Evolutionary conservation across 1,139 yeast genomes (phyloP).

Genomic region (Saccharomyces hybrid): DNA sequence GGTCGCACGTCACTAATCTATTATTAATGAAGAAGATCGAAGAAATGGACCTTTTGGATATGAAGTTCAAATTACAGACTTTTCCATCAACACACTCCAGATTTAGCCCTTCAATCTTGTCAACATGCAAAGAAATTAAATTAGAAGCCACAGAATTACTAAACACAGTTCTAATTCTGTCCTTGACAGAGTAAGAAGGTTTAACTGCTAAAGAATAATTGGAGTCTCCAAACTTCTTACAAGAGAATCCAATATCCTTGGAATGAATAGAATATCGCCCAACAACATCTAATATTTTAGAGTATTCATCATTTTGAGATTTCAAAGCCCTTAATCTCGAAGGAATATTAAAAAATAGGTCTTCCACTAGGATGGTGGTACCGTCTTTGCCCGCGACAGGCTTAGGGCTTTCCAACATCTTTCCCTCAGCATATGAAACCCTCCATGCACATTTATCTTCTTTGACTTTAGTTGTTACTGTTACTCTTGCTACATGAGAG

Average conservation of each 20-base stretch:
- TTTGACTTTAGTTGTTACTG: slow-evolving; percentile 68
- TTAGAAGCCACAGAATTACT: slow-evolving; percentile 68
- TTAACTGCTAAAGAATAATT: slow-evolving; percentile 53
- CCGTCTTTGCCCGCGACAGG: slow-evolving; percentile 87
- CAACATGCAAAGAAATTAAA: slow-evolving; percentile 25
- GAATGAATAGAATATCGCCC: slow-evolving; percentile 80
- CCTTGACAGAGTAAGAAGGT: slow-evolving; percentile 42
- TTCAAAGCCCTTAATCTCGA: slow-evolving; percentile 63
- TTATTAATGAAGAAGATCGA: slow-evolving; percentile 82
- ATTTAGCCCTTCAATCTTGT: slow-evolving; percentile 40
- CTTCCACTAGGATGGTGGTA: slow-evolving; percentile 79
- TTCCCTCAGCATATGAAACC: slow-evolving; percentile 61
- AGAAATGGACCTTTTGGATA: slow-evolving; percentile 54
- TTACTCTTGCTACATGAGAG: slow-evolving; percentile 55
- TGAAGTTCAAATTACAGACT: slow-evolving; percentile 65
- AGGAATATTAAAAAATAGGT: slow-evolving; percentile 83
- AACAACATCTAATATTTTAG: slow-evolving; percentile 71
- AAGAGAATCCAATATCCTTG: slow-evolving; percentile 60
- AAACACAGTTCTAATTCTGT: slow-evolving; percentile 65
- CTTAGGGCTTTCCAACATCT: slow-evolving; percentile 46
- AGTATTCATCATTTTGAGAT: slow-evolving; percentile 66
- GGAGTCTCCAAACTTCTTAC: slow-evolving; percentile 68
- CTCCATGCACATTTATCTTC: slow-evolving; percentile 60
- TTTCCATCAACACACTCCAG: slow-evolving; percentile 48
- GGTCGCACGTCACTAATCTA: slow-evolving; percentile 76